Evolutionary conservation across 2,329 filamentous ascomycete genomes (phyloP), one percentile per base, ranked within the genome.

Genomic region (Blastomyces percursus): DNA sequence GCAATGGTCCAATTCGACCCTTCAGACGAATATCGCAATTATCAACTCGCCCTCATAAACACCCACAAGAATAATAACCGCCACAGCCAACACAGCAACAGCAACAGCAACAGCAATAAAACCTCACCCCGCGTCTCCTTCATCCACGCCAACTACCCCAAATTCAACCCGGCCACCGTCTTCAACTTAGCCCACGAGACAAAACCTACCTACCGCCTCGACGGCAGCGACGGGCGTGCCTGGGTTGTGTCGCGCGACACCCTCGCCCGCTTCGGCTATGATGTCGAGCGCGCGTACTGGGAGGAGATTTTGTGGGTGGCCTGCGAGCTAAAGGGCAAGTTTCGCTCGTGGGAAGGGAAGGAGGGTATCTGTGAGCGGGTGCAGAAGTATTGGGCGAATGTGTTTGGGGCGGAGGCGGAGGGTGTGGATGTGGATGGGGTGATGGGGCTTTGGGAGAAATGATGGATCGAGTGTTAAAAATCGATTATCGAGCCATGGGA

Each of bases 21-120:
- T 1, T 59, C 42, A n/a, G 82, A 82, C 24, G 83, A 85, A 75
- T 79, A 42, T 75, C 76, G 8, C 72, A 72, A 16, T 72, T 74
- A 50, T 64, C 68, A n/a, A 67, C 71, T n/a, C 68, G 75, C 16
- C 63, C 75, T 46, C 69, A 38, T 32, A 40, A 38, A 24, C 52
- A 1, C 30, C 14, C 69, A 19, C 73, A 76, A 64, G 72, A 76
- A 54, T n/a, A 69, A 16, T 73, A 76, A 65, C 73, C 75, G 57
- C 72, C 72, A 1, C 68, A 70, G 14, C 70, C 71, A 65, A 38
- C 65, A 74, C 58, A 72, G 68, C 52, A 69, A 67, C 24, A 46
- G 6, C 55, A 66, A 74, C 58, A 72, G 68, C 52, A 69, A 67
- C 24, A 46, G 6, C 9, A 30, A 30, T 4, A 30, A 30, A 30